phyloP scores from a whole-genome alignment of 257 asterid genomes.

The Orobanche coerulescens region DNA sequence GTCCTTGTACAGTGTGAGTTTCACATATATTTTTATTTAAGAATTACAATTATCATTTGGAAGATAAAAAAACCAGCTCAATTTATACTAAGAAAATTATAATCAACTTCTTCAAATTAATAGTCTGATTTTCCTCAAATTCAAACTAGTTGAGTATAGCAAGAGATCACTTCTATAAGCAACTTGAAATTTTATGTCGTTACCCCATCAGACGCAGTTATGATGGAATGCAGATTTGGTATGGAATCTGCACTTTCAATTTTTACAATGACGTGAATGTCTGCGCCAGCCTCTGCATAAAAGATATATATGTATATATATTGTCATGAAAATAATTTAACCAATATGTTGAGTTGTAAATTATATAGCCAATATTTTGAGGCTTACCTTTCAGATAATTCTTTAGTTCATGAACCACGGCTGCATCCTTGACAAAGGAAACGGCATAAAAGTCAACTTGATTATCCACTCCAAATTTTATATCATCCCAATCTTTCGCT shows the following conservation, averaged over 20 bases:
- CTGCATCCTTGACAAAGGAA: constrained; percentile 96
- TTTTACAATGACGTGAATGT: constrained; percentile 88
- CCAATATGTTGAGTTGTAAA: not conserved
- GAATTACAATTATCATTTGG: constrained; percentile 4
- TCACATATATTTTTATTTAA: not conserved
- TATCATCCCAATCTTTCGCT: constrained; percentile 98
- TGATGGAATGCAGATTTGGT: constrained; percentile 78
- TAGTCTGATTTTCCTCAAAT: not conserved
- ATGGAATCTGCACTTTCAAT: constrained; percentile 98
- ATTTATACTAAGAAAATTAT: not conserved
- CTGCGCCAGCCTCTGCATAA: constrained; percentile 51
- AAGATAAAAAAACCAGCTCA: constrained; percentile 13
- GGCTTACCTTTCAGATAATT: constrained; percentile 69
- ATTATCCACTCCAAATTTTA: constrained; percentile 93
- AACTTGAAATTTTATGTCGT: constrained; percentile 14
- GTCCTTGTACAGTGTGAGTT: not conserved
- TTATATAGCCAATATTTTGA: not conserved
- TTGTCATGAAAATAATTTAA: constrained; percentile 10
- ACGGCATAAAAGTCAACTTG: constrained; percentile 93
- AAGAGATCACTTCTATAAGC: constrained; percentile 4
- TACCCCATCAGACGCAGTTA: constrained; percentile 98
- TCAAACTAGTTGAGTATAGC: not conserved
- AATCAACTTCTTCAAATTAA: constrained; percentile 1
- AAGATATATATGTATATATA: constrained; percentile 1
- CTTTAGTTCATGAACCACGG: constrained; percentile 92